These are phyloP conservation scores for Pythium sukuiense DNA, from an alignment of 352 stramenopile species.

Conservation along the genomic window DNA sequence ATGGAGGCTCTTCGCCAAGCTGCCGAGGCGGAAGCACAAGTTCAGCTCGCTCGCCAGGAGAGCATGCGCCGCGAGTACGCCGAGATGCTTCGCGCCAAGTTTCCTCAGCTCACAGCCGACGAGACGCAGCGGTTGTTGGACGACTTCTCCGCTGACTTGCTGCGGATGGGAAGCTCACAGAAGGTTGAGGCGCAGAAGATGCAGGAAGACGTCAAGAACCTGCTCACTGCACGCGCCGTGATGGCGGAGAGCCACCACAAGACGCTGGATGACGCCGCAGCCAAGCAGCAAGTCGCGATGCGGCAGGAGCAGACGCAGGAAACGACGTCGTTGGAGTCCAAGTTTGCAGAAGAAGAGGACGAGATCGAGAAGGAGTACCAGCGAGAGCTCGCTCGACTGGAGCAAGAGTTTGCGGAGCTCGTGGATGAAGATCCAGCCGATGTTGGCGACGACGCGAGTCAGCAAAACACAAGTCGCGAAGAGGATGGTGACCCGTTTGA, in stretches of 20 bases:
- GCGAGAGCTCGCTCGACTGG: conserved; percentile 19
- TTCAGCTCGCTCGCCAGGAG: conserved; percentile 16
- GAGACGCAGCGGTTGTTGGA: conserved; percentile 51
- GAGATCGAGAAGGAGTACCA: conserved; percentile 34
- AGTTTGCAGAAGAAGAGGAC: conserved; percentile 41
- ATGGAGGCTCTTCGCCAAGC: conserved; percentile 12
- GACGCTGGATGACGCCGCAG: background rate
- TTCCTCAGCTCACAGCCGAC: conserved; percentile 40
- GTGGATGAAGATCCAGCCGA: background rate
- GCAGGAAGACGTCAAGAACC: conserved; percentile 39
- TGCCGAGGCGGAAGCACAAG: conserved; percentile 17
- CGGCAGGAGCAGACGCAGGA: conserved; percentile 58
- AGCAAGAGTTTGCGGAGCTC: conserved; percentile 23
- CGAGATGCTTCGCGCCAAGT: conserved; percentile 38
- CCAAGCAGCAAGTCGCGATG: conserved; percentile 35
- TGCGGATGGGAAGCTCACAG: conserved; percentile 41
- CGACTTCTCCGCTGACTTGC: conserved; percentile 54
- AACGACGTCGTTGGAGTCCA: conserved; percentile 43
- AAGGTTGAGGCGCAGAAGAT: conserved; percentile 52
- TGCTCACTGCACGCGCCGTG: conserved; percentile 34
- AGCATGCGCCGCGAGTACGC: conserved; percentile 44
- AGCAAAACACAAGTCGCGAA: background rate
- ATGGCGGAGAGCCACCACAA: conserved; percentile 6
- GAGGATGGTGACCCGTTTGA: conserved; percentile 6
- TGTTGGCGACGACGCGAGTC: background rate